These are phyloP conservation scores for Thraustochytrium striatum DNA, from an alignment of 352 stramenopile species.

Conservation along the genomic window DNA sequence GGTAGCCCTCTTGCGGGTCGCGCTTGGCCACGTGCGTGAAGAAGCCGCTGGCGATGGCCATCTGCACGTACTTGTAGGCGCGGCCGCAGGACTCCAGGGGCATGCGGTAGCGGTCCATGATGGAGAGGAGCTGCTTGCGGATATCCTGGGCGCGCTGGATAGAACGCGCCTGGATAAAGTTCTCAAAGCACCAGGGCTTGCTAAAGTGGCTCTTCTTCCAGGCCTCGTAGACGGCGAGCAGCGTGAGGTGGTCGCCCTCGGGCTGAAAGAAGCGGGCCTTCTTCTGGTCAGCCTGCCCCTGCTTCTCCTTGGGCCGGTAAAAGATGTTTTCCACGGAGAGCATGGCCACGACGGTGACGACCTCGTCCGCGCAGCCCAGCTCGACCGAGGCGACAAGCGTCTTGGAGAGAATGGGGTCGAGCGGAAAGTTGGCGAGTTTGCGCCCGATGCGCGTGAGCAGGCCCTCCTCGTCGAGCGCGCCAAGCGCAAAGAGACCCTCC, in stretches of 20 bases:
- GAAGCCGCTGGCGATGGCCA: conserved; percentile 95
- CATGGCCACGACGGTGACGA: conserved; percentile 98
- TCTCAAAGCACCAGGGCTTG: conserved; percentile 99
- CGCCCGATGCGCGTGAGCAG: conserved; percentile 85
- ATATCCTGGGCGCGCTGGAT: conserved; percentile 96
- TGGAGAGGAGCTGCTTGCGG: conserved; percentile 96
- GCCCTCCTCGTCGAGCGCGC: conserved; percentile 94
- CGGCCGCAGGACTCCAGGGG: conserved; percentile 82
- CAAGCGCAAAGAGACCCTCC: conserved; percentile 93
- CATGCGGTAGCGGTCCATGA: conserved; percentile 98
- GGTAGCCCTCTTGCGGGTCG: conserved; percentile 96
- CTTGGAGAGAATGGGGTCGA: conserved; percentile 98
- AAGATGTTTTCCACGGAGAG: conserved; percentile 97
- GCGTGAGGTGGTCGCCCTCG: conserved; percentile 96
- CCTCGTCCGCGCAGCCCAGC: conserved; percentile 88
- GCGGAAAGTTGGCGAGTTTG: conserved; percentile 99
- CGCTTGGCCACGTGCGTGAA: conserved; percentile 99
- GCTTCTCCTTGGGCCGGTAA: conserved; percentile 96
- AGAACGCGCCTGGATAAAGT: conserved; percentile 95
- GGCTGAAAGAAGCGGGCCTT: conserved; percentile 98
- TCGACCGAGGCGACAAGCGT: conserved; percentile 96
- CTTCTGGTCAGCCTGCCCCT: conserved; percentile 96
- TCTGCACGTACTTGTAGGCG: conserved; percentile 92
- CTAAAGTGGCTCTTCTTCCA: conserved; percentile 96
- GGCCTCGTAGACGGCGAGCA: conserved; percentile 94